Conservation (phyloP, 192 early-diverging fungal species). For the Bifiguratus adelaidae region DNA sequence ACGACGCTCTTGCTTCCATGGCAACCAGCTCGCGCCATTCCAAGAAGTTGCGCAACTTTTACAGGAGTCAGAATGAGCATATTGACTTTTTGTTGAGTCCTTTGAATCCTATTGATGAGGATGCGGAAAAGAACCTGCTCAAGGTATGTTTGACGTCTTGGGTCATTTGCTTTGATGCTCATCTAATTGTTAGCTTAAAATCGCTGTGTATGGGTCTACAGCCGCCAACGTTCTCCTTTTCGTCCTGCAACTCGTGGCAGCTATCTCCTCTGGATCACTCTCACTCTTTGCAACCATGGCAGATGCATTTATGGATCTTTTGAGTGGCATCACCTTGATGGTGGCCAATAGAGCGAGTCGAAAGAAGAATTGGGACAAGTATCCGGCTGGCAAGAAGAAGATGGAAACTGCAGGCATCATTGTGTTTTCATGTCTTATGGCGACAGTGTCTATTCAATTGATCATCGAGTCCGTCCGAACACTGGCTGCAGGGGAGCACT, state of each 20-base stretch:
- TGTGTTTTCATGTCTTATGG: constrained; percentile 71
- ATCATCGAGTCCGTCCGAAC: constrained; percentile 55
- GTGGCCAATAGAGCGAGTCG: constrained; percentile 49
- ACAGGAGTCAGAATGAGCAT: constrained; percentile 71
- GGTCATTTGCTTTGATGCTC: neutral
- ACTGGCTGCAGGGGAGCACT: constrained; percentile 27
- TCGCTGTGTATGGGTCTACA: constrained; percentile 61
- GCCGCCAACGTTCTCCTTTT: constrained; percentile 58
- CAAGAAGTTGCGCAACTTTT: constrained; percentile 62
- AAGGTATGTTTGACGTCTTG: constrained; percentile 14
- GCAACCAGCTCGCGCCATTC: no score
- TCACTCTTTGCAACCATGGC: constrained; percentile 74
- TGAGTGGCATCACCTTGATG: constrained; percentile 53
- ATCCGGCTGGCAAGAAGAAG: constrained; percentile 65
- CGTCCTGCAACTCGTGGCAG: constrained; percentile 55
- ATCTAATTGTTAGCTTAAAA: constrained; percentile 29
- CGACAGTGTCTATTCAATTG: constrained; percentile 55
- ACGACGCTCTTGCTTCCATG: no score
- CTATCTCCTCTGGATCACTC: constrained; percentile 61
- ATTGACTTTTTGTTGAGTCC: constrained; percentile 65
- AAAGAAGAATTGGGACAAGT: constrained; percentile 49
- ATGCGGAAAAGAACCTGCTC: constrained; percentile 18
- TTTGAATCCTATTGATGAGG: constrained; percentile 21
- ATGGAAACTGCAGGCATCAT: constrained; percentile 74
- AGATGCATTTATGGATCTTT: constrained; percentile 72